A percentile compares a stretch with the other conserved stretches of the same genome.
Evolutionary conservation across 1,139 yeast species (phyloP).

Genomic region (Suhomyces bolitotheri): DNA sequence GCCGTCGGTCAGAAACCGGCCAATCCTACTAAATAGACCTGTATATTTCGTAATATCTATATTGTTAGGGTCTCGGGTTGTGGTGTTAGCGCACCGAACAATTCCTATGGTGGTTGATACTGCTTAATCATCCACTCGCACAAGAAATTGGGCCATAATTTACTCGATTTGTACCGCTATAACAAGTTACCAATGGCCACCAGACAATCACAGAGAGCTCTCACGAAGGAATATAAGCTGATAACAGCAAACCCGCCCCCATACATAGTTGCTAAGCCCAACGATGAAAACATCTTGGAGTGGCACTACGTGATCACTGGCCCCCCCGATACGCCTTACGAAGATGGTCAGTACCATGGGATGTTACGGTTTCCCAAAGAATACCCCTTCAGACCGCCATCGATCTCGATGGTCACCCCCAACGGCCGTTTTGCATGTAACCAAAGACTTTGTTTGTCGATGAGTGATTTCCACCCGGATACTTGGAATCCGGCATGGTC

Average conservation of each 20-base stretch:
- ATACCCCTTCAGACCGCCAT: conserved; percentile 91
- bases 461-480: conserved; percentile 93
- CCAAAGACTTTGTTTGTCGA: conserved; percentile 77
- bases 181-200: too few species aligned
- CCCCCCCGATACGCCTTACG: conserved; percentile 84
- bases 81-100: too few species aligned
- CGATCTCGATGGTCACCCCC: conserved; percentile 87
- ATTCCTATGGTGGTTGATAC: too few species aligned
- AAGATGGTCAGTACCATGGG: conserved; percentile 88
- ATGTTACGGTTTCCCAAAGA: conserved; percentile 79
- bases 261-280: conserved; percentile 77
- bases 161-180: too few species aligned
- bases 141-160: too few species aligned
- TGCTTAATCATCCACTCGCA: too few species aligned
- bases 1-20: conserved; percentile 26
- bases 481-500: conserved; percentile 97
- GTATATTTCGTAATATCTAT: not conserved
- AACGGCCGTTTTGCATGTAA: conserved; percentile 78
- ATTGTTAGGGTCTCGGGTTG: too few species aligned
- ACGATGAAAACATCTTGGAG: conserved; percentile 52
- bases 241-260: conserved; percentile 80
- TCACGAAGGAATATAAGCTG: conserved; percentile 77
- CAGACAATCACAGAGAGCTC: conserved; percentile 49
- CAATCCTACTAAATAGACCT: too few species aligned
- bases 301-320: conserved; percentile 86